Base-by-base conservation (phyloP, 1,284 basidiomycete genomes). In the Heliocybe sulcata region DNA sequence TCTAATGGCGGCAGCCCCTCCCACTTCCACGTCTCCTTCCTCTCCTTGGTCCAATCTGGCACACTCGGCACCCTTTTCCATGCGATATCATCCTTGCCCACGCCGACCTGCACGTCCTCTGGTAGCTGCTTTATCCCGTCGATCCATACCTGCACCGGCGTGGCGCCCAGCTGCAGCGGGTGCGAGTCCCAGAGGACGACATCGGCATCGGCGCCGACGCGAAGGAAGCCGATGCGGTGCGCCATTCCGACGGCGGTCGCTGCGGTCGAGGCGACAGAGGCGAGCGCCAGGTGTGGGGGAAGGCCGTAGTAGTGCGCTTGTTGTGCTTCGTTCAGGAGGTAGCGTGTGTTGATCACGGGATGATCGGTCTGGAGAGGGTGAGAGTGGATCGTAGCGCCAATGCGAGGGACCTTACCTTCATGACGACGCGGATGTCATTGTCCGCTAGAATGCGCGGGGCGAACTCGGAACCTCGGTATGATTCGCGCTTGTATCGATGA, bases 401-500 rank as follows among this genome's bases (percentile, higher is more conserved):
- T 48, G 16, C 20, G 20, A 51, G 23, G 51, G 26, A 45, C 29
- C 58, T 27, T 60, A 84, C 84, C 82, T 92, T 92, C 82, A 91
- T 85, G 16, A 86, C 80, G 2, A 96, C 87, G 33, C 79, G 75
- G 25, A 95, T 69, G 1, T 85, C 87, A 53, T 84, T 79, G 49
- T 94, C 85, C 0, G 85, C 75, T 19, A 96, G 74, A 52, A 97
- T 85, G 45, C 83, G 81, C 16, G 91, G 81, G 0, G 93, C 90
- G 67, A 89, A 96, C 61, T 94, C 90, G 2, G 89, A 88, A 2
- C 87, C 91, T 27, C 92, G 78, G 69, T 88, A 95, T 0, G 90
- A 81, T 65, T 95, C 92, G 11, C 88, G 83, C 69, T 95, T 95
- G 70, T 91, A 94, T 75, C 82, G 71, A 54, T 74, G 73, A 58